Base-by-base conservation (phyloP, 1,139 yeast species). In the Suhomyces bokatorum region DNA sequence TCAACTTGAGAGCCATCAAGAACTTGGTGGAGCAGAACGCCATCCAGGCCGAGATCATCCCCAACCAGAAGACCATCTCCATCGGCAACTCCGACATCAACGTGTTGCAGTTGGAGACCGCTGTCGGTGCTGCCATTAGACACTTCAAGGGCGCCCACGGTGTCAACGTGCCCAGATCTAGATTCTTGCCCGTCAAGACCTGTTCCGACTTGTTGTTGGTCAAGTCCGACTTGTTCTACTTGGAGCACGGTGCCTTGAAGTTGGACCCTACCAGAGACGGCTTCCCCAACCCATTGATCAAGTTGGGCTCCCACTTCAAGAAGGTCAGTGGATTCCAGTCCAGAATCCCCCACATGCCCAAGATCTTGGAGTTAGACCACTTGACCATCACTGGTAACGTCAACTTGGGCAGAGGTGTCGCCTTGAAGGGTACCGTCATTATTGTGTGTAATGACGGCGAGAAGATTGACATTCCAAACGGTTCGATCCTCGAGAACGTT, bases 71-170 rank as follows among this genome's bases (percentile, higher is more conserved):
- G 75, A 74, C 95, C 43, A 85, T 93, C 63, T 77, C 83, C 45
- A 77, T 80, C 55, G 96, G 96, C 48, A 80, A 82, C 53, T 73
- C 78, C 43, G 97, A 90, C 52, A 78, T 87, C 58, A 85, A 86
- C 60, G 97, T 93, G 42, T 74, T 93, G 62, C 99, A 93, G 75
- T 82, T 93, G 63, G 99, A 93, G 76, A 93, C 99, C 42, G 99
- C 99, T 24, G 96, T 90, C 55, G 99, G 99, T 76, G 99, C 99
- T 35, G 98, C 99, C 44, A 93, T 93, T 65, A 88, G 96, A 71
- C 95, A 91, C 70, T 93, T 95, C 70, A 78, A 85, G 57, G 87
- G 89, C 59, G 97, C 98, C 28, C 97, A 90, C 62, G 99, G 99
- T 70, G 95, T 93, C 59, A 96, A 90, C 60, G 99, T 93, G 30